Base-by-base conservation (phyloP, 2,329 filamentous ascomycete genomes). In the Diaporthe sp. region DNA sequence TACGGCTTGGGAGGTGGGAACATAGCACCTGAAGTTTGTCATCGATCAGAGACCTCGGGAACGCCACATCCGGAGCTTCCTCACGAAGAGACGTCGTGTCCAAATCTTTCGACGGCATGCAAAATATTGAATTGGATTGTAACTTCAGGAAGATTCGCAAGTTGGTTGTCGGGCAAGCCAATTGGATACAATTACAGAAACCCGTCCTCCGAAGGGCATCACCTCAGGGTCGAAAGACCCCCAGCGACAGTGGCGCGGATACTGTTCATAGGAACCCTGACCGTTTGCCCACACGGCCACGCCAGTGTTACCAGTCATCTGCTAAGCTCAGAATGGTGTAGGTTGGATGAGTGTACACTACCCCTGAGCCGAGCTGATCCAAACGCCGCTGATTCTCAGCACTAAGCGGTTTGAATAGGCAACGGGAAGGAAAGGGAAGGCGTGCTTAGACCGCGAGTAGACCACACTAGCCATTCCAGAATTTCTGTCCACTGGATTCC, bases 361-460 rank as follows among this genome's bases (percentile, higher is more conserved):
- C 46, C 46, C 62, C 19, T 53, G 44, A 53, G 46, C 46, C 46
- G 1, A 37, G 62, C 62, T 68, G 46, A 37, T 68, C 31, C 9
- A 39, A 53, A 13, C 15, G 7, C 62, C 22, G 31, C 62, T 51
- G 62, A 51, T 37, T 34, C 22, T 68, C 62, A 68, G 62, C 62
- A 42, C 62, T 68, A 53, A 42, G 31, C 46, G n/a, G 34, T 12
- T 8, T 39, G 46, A 19, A 28, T n/a, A 19, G 13, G 3, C 46
- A 31, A 15, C 31, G 34, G 65, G 65, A 69, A 25, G 15, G 42
- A n/a, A 39, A 69, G 65, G 49, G 34, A 28, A 28, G 34, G 28
- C 22, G n/a, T 55, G 65, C 31, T 3, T 25, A 39, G 46, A 19
- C 44, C 46, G 15, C 44, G 13, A 22, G 19, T 12, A 10, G 65